Evolutionary conservation across 2,329 filamentous ascomycete species (phyloP).

Genomic region (Cucurbitaria berberidis): DNA sequence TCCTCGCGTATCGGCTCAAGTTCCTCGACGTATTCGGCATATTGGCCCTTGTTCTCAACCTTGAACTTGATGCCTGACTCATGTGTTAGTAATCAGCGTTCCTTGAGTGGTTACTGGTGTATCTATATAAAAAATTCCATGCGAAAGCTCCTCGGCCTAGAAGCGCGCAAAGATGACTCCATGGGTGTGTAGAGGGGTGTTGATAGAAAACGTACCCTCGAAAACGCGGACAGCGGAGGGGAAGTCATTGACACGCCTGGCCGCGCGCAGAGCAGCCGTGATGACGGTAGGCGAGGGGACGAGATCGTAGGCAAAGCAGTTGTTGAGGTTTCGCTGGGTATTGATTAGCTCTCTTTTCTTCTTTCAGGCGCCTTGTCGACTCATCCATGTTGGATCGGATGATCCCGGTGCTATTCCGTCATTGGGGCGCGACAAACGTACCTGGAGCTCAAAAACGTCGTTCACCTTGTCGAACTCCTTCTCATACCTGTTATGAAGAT

Average conservation of each 20-base stretch:
- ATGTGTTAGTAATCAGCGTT: slow-evolving; percentile 31
- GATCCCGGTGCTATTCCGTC: slow-evolving; percentile 18
- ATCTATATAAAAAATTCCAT: not conserved
- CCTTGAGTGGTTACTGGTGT: slow-evolving; percentile 7
- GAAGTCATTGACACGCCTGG: slow-evolving; percentile 96
- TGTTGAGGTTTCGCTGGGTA: slow-evolving; percentile 89
- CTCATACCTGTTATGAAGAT: slow-evolving; percentile 75
- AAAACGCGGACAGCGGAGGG: slow-evolving; percentile 98
- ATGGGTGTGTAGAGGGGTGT: not conserved
- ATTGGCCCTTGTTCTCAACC: slow-evolving; percentile 98
- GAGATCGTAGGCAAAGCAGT: slow-evolving; percentile 99
- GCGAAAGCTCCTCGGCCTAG: not conserved
- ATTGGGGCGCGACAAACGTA: slow-evolving; percentile 56
- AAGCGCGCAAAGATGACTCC: not conserved
- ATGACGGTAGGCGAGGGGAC: slow-evolving; percentile 93
- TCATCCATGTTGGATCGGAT: slow-evolving; percentile 16
- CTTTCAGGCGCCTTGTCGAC: not conserved
- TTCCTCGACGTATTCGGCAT: slow-evolving; percentile 93
- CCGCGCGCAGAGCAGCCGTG: slow-evolving; percentile 88
- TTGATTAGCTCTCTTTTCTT: slow-evolving; percentile 21
- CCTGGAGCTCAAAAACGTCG: slow-evolving; percentile 99
- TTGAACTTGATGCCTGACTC: slow-evolving; percentile 91
- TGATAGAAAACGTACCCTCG: slow-evolving; percentile 72
- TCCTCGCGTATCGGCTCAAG: slow-evolving; percentile 93
- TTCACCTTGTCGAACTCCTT: slow-evolving; percentile 98